These are phyloP conservation scores for Podila clonocystis DNA, from an alignment of 192 early-diverging fungal species.

Conservation along the genomic window DNA sequence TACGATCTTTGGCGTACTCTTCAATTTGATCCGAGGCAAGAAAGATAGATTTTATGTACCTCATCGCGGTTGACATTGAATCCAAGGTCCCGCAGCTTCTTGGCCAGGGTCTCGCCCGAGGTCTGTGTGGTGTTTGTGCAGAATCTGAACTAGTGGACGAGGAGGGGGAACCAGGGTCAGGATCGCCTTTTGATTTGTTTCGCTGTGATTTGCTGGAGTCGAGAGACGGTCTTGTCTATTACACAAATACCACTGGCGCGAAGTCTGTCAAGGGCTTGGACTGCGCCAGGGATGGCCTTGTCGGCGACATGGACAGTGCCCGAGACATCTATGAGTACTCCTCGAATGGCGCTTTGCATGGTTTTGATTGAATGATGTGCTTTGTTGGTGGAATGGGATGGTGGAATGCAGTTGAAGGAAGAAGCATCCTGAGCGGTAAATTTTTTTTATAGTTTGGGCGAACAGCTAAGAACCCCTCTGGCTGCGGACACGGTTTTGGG, in stretches of 20 bases:
- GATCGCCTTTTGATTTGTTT: not conserved
- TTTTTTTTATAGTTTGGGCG: too few species aligned
- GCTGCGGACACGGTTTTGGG: too few species aligned
- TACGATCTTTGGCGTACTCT: not conserved
- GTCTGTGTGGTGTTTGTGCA: slow-evolving; percentile 93
- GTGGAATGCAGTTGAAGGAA: too few species aligned
- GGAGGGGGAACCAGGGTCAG: not conserved
- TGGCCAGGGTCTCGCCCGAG: slow-evolving; percentile 62
- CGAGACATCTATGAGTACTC: slow-evolving; percentile 80
- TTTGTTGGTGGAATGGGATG: too few species aligned
- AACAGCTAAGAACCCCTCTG: too few species aligned
- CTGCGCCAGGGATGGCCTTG: slow-evolving; percentile 68
- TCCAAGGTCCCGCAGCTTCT: slow-evolving; percentile 70
- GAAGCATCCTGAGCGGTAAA: too few species aligned
- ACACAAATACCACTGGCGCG: slow-evolving; percentile 64
- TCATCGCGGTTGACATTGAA: slow-evolving; percentile 71
- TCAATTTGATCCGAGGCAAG: too few species aligned
- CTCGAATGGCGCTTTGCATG: slow-evolving; percentile 47
- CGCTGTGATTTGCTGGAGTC: not conserved
- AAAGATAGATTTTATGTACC: slow-evolving; percentile 34
- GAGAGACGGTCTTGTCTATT: not conserved
- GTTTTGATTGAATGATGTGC: not conserved
- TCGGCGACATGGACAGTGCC: slow-evolving; percentile 85
- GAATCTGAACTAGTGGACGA: slow-evolving; percentile 64
- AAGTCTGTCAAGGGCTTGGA: slow-evolving; percentile 71